These are phyloP conservation scores for Gaeumannomyces sp. DNA, from an alignment of 2,329 filamentous ascomycete species.

Conservation along the genomic window DNA sequence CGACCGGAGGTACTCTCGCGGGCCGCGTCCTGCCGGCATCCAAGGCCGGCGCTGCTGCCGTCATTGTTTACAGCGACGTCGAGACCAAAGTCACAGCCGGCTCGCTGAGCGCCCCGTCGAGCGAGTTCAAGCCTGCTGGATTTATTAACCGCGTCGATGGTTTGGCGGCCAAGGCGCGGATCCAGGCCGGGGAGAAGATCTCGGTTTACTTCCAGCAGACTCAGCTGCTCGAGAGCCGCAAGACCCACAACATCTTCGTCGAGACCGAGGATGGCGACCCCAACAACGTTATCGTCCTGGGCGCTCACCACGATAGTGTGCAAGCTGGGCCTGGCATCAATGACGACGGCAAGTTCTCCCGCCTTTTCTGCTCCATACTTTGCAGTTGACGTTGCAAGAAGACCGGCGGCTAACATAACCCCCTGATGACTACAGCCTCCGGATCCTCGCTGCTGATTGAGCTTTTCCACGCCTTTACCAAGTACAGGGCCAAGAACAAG, in stretches of 20 bases:
- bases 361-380: neutral
- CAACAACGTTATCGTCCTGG: slow-evolving; percentile 60
- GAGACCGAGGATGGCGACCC: slow-evolving; percentile 54
- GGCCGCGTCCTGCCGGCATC: slow-evolving; percentile 49
- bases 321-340: slow-evolving; percentile 66
- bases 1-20: slow-evolving; percentile 29
- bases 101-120: slow-evolving; percentile 8
- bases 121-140: slow-evolving; percentile 5
- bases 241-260: slow-evolving; percentile 55
- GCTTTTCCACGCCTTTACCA: slow-evolving; percentile 24
- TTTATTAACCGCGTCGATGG: slow-evolving; percentile 9
- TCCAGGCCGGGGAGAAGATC: slow-evolving; percentile 17
- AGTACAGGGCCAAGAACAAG: slow-evolving; percentile 55
- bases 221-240: slow-evolving; percentile 31
- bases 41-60: slow-evolving; percentile 41
- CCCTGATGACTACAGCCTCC: neutral
- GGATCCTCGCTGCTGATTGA: slow-evolving; percentile 9
- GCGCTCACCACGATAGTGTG: slow-evolving; percentile 59
- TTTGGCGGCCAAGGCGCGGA: slow-evolving; percentile 4
- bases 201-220: slow-evolving; percentile 8
- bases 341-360: slow-evolving; percentile 52
- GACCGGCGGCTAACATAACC: neutral
- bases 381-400: too few relatives aligned
- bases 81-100: slow-evolving; percentile 35
- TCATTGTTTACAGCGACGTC: slow-evolving; percentile 53